phyloP scores from a whole-genome alignment of 495 filamentous ascomycete species.

The Cudoniella acicularis region DNA sequence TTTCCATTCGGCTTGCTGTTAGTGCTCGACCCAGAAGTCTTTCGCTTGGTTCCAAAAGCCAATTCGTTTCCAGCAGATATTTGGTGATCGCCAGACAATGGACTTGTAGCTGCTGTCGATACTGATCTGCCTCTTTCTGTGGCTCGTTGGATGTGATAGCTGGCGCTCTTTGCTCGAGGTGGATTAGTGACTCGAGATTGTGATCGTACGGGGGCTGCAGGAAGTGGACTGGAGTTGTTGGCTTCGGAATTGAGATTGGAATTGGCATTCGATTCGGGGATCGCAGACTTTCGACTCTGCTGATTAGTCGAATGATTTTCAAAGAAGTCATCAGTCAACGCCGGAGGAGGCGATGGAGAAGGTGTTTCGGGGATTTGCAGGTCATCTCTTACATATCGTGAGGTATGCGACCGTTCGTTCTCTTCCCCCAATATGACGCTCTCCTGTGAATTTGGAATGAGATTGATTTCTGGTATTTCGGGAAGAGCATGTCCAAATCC shows the following conservation, averaged over 20 bases:
- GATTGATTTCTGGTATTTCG: background rate
- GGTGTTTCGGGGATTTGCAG: conserved; percentile 12
- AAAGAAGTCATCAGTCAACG: background rate
- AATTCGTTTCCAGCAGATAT: background rate
- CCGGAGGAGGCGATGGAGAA: conserved; percentile 17
- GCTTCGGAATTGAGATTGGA: background rate
- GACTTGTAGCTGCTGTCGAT: conserved; percentile 23
- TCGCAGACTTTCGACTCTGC: conserved; percentile 9
- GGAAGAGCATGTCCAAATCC: background rate
- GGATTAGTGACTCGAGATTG: conserved; percentile 2
- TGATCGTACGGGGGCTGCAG: conserved; percentile 1
- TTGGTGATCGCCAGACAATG: conserved; percentile 13
- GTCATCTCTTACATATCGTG: conserved; percentile 18
- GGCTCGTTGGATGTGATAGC: conserved; percentile 22
- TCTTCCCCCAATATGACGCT: background rate
- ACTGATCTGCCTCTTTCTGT: conserved; percentile 21
- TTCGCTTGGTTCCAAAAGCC: background rate
- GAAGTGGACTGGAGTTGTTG: background rate
- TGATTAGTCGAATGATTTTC: conserved; percentile 8
- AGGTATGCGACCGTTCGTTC: background rate
- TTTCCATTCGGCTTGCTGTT: background rate
- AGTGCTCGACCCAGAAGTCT: background rate
- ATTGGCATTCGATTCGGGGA: background rate
- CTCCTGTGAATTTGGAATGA: conserved; percentile 22
- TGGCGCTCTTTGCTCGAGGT: conserved; percentile 18